phyloP scores from a whole-genome alignment of 306 rosid genomes.

The Begonia fuchsioides region DNA sequence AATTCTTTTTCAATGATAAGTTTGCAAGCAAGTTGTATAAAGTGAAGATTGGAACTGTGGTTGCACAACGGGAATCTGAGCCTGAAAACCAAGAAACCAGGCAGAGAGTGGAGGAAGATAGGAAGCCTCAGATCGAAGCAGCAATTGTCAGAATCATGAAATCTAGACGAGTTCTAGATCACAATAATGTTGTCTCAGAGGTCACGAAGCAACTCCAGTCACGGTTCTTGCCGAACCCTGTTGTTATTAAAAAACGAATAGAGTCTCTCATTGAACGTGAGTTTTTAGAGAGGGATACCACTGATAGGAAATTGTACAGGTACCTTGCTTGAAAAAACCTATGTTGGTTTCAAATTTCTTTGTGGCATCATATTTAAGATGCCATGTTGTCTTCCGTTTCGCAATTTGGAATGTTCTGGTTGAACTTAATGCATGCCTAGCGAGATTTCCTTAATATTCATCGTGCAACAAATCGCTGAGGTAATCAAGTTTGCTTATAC shows the following conservation, averaged over 20 bases:
- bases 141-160: constrained; percentile 84
- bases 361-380: not conserved
- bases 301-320: constrained; percentile 48
- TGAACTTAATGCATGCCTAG: not conserved
- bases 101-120: constrained; percentile 73
- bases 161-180: constrained; percentile 57
- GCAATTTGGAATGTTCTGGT: not conserved
- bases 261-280: constrained; percentile 89
- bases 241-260: constrained; percentile 64
- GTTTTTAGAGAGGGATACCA: constrained; percentile 64
- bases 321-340: constrained; percentile 40
- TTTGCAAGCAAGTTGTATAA: constrained; percentile 56
- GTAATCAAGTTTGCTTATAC: no score
- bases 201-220: constrained; percentile 70
- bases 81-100: constrained; percentile 78
- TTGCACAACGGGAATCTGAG: constrained; percentile 68
- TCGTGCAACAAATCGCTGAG: not conserved
- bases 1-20: constrained; percentile 53
- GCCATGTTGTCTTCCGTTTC: not conserved
- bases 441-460: not conserved
- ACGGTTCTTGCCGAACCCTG: constrained; percentile 56
- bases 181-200: constrained; percentile 65
- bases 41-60: constrained; percentile 82
- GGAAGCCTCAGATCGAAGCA: constrained; percentile 81
- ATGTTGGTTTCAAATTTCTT: not conserved